Evolutionary conservation across 345 rosid species (phyloP).

Genomic region (Gynandropsis gynandra): DNA sequence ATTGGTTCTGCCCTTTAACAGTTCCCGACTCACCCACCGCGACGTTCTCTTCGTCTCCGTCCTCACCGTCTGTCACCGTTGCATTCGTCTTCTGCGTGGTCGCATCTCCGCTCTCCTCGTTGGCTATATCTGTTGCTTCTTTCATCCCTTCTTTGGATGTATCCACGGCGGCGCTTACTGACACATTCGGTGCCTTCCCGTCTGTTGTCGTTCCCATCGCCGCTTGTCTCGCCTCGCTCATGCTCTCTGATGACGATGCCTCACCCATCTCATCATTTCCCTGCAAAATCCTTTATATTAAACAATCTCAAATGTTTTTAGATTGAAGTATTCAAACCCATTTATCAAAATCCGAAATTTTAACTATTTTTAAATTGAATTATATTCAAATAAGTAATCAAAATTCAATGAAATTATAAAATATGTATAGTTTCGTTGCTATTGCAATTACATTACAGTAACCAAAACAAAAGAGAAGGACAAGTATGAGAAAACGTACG

Average conservation of each 20-base stretch:
- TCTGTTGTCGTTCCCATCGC: slow-evolving; percentile 22
- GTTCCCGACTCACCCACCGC: slow-evolving; percentile 15
- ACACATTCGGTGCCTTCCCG: slow-evolving; percentile 16
- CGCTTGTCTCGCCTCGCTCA: slow-evolving; percentile 20
- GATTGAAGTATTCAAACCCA: too few relatives aligned
- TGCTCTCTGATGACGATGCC: slow-evolving; percentile 16
- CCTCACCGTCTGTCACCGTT: slow-evolving; percentile 11
- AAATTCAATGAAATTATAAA: background rate
- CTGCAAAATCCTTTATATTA: slow-evolving; percentile 13
- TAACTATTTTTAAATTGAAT: too few relatives aligned
- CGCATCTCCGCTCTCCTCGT: slow-evolving; percentile 1
- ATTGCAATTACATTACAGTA: slow-evolving; percentile 6
- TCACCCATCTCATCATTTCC: slow-evolving; percentile 10
- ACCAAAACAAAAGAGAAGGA: background rate
- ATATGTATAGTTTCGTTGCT: background rate
- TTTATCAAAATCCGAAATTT: too few relatives aligned
- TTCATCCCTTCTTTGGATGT: slow-evolving; percentile 20
- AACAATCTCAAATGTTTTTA: too few relatives aligned
- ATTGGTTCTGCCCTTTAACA: slow-evolving; percentile 6
- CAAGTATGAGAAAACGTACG: background rate
- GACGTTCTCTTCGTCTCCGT: slow-evolving; percentile 14
- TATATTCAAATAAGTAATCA: background rate
- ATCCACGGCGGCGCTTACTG: slow-evolving; percentile 15
- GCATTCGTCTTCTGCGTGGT: background rate
- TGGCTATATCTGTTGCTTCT: slow-evolving; percentile 10